phyloP scores from a whole-genome alignment of 306 rosid genomes.

The Parietaria judaica region DNA sequence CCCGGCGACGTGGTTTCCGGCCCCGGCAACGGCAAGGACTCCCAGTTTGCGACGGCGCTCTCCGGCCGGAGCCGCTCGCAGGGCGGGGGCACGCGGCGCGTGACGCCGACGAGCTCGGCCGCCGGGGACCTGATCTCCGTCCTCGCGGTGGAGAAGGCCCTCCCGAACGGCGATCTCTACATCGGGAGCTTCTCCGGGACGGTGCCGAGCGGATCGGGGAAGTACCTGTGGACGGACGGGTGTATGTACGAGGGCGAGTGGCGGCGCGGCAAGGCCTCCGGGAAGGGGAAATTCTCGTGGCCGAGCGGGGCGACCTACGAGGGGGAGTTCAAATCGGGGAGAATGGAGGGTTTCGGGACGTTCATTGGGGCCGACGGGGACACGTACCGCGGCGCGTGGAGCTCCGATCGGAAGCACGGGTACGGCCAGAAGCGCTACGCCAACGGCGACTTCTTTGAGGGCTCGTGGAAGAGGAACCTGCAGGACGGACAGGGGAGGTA shows the following conservation, averaged over 20 bases:
- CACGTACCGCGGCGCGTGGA: slow-evolving; percentile 71
- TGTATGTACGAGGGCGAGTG: slow-evolving; percentile 94
- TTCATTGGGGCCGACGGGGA: slow-evolving; percentile 83
- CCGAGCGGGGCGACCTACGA: slow-evolving; percentile 88
- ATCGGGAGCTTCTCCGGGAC: slow-evolving; percentile 63
- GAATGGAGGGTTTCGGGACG: slow-evolving; percentile 81
- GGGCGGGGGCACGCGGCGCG: slow-evolving; percentile 45
- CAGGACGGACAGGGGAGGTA: slow-evolving; percentile 85
- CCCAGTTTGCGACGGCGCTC: slow-evolving; percentile 21
- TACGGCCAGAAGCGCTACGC: slow-evolving; percentile 64
- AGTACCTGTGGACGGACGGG: slow-evolving; percentile 84
- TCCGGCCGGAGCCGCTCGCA: slow-evolving; percentile 52
- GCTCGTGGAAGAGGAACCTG: slow-evolving; percentile 63
- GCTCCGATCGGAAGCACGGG: slow-evolving; percentile 66
- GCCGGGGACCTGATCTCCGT: background rate
- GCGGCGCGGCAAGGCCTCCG: slow-evolving; percentile 84
- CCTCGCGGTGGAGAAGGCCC: slow-evolving; percentile 23
- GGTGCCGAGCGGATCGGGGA: slow-evolving; percentile 78
- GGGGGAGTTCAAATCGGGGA: slow-evolving; percentile 87
- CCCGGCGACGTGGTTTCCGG: slow-evolving; percentile 18
- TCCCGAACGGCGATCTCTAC: slow-evolving; percentile 85
- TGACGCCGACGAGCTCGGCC: slow-evolving; percentile 39
- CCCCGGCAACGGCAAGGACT: slow-evolving; percentile 11
- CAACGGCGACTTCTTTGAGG: slow-evolving; percentile 79
- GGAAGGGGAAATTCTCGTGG: slow-evolving; percentile 90